phyloP scores from a whole-genome alignment of 106 monocot species.

The Triglochin maritima region DNA sequence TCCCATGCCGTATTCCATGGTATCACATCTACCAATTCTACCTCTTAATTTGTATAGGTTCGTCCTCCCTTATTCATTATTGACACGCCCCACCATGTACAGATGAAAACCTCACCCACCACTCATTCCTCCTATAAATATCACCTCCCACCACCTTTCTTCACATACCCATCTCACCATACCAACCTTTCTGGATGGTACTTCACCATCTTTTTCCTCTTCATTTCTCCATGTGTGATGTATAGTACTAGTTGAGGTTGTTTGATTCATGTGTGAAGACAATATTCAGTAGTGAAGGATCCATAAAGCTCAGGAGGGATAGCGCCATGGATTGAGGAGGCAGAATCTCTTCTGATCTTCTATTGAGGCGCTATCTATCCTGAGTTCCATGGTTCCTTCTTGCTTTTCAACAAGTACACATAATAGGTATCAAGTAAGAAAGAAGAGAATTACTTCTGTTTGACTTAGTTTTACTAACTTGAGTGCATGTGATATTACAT shows the following conservation, averaged over 20 bases:
- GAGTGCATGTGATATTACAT: too few species aligned
- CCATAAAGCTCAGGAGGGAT: constrained; percentile 40
- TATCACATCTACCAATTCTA: not conserved
- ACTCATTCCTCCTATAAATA: constrained; percentile 18
- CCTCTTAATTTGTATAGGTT: too few species aligned
- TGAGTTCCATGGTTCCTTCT: constrained; percentile 35
- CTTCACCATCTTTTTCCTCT: not conserved
- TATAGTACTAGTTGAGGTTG: not conserved
- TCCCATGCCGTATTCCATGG: not conserved
- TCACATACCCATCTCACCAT: not conserved
- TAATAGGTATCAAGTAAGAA: too few species aligned
- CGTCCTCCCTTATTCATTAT: not conserved
- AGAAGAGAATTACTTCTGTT: too few species aligned
- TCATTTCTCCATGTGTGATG: not conserved
- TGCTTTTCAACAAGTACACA: constrained; percentile 1
- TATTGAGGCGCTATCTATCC: constrained; percentile 29
- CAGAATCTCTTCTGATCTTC: not conserved
- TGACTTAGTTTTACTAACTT: too few species aligned
- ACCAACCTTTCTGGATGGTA: not conserved
- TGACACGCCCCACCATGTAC: not conserved
- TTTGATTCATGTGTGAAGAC: not conserved
- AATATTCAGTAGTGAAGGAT: constrained; percentile 6
- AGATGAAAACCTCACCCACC: not conserved
- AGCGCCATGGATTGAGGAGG: constrained; percentile 15
- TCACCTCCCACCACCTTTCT: not conserved